Conservation (phyloP, 768 basidiomycete genomes). For the Leccinum pellstonianum region DNA sequence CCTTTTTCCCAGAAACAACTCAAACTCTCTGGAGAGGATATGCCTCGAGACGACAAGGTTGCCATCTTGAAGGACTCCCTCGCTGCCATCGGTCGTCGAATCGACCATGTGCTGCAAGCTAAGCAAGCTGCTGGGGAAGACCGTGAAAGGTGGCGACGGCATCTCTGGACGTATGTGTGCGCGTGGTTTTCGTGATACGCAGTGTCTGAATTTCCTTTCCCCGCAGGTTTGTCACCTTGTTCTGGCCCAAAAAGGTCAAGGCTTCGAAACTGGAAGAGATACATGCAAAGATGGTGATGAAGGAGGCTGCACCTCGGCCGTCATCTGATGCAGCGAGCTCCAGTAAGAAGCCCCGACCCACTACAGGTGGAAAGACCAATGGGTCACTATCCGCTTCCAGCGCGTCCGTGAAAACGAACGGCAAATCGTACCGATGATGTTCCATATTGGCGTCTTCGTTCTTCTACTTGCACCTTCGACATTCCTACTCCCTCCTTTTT, state of each 20-base stretch:
- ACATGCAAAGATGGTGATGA: conserved; percentile 94
- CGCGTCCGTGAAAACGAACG: conserved; percentile 51
- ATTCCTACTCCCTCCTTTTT: conserved; percentile 15
- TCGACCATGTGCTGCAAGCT: conserved; percentile 74
- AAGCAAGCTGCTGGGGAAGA: conserved; percentile 83
- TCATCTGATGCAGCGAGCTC: conserved; percentile 45
- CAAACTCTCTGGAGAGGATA: conserved; percentile 88
- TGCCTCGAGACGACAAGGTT: conserved; percentile 95
- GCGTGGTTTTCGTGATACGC: neutral
- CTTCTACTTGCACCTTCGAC: conserved; percentile 23
- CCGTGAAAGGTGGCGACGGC: conserved; percentile 82
- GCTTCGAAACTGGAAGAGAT: conserved; percentile 92
- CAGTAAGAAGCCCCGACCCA: conserved; percentile 60
- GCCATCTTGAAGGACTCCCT: conserved; percentile 94
- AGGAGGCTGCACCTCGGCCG: conserved; percentile 69
- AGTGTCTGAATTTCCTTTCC: conserved; percentile 5
- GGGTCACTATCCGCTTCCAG: conserved; percentile 46
- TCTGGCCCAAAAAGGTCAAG: conserved; percentile 98
- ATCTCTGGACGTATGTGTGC: conserved; percentile 90
- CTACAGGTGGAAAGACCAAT: conserved; percentile 50
- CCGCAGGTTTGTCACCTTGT: conserved; percentile 87
- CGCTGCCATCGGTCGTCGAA: conserved; percentile 88
- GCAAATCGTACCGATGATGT: conserved; percentile 62
- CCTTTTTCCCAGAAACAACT: conserved; percentile 76
- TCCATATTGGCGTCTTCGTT: conserved; percentile 10